phyloP scores from a whole-genome alignment of 2,329 filamentous ascomycete species.

The Fusarium pininemorale region DNA sequence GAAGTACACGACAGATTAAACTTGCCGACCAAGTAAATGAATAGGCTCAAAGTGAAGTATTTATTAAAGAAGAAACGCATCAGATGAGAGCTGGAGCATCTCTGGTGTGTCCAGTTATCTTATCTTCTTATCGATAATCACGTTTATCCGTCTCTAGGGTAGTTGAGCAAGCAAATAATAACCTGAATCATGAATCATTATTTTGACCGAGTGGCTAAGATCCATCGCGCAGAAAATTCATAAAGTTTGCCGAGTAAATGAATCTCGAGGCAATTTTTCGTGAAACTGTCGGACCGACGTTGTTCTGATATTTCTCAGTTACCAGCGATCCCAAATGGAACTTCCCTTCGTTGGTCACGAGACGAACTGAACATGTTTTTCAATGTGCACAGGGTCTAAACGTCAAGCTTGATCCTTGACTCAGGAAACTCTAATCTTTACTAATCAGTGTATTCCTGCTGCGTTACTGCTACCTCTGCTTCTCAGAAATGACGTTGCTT shows the following conservation, averaged over 20 bases:
- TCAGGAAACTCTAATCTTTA: accelerated
- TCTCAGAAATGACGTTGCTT: background rate
- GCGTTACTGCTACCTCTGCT: accelerated
- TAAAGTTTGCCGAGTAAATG: too few relatives aligned
- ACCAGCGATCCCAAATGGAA: accelerated
- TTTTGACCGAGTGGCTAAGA: accelerated
- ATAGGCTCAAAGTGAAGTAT: too few relatives aligned
- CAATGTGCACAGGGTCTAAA: accelerated
- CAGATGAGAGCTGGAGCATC: too few relatives aligned
- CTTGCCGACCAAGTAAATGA: too few relatives aligned
- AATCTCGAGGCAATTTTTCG: background rate
- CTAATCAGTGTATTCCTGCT: accelerated
- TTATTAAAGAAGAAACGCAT: too few relatives aligned
- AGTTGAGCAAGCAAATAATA: accelerated
- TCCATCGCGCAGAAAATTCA: too few relatives aligned
- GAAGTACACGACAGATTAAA: too few relatives aligned
- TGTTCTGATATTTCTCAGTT: accelerated
- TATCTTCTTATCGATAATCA: background rate
- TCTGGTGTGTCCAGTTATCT: too few relatives aligned
- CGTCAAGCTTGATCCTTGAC: background rate
- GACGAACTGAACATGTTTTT: accelerated
- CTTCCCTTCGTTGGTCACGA: background rate
- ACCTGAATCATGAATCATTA: background rate
- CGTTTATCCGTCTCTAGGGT: background rate
- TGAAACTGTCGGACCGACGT: background rate